phyloP scores from a whole-genome alignment of 2,329 filamentous ascomycete species.

The Pseudogymnoascus sp. region DNA sequence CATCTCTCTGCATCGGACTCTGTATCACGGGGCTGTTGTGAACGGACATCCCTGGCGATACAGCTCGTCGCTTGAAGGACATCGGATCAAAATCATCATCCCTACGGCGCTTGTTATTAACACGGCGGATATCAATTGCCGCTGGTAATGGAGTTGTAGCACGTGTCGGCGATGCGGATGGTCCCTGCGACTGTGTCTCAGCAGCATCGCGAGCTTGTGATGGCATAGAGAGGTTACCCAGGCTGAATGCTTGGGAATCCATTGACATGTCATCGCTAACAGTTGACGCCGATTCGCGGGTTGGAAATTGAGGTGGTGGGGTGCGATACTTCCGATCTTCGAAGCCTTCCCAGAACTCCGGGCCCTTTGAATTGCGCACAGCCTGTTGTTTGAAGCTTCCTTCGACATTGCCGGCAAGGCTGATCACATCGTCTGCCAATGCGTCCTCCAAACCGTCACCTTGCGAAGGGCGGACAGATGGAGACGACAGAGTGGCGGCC shows the following conservation, averaged over 20 bases:
- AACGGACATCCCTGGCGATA: conserved; percentile 83
- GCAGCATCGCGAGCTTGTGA: conserved; percentile 8
- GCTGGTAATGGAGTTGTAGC: conserved; percentile 35
- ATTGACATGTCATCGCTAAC: conserved; percentile 65
- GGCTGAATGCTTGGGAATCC: conserved; percentile 51
- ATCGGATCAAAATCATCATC: conserved; percentile 87
- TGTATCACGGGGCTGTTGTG: conserved; percentile 86
- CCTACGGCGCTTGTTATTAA: conserved; percentile 73
- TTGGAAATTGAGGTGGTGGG: conserved; percentile 45
- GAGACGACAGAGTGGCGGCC: conserved; percentile 59
- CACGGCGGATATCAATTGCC: conserved; percentile 68
- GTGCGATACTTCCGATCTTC: conserved; percentile 56
- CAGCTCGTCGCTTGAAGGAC: conserved; percentile 83
- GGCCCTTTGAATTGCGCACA: conserved; percentile 62
- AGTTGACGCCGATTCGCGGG: conserved; percentile 50
- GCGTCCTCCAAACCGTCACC: conserved; percentile 62
- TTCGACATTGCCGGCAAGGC: background rate
- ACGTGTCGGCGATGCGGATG: conserved; percentile 24
- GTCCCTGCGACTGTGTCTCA: conserved; percentile 13
- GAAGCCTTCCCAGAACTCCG: conserved; percentile 73
- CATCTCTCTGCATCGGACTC: conserved; percentile 69
- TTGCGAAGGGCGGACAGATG: conserved; percentile 51
- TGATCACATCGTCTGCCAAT: conserved; percentile 59
- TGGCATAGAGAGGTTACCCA: conserved; percentile 5
- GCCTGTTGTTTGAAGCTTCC: conserved; percentile 66